These are phyloP conservation scores for Leishmania tropica DNA, from an alignment of 208 protist species.

Conservation along the genomic window DNA sequence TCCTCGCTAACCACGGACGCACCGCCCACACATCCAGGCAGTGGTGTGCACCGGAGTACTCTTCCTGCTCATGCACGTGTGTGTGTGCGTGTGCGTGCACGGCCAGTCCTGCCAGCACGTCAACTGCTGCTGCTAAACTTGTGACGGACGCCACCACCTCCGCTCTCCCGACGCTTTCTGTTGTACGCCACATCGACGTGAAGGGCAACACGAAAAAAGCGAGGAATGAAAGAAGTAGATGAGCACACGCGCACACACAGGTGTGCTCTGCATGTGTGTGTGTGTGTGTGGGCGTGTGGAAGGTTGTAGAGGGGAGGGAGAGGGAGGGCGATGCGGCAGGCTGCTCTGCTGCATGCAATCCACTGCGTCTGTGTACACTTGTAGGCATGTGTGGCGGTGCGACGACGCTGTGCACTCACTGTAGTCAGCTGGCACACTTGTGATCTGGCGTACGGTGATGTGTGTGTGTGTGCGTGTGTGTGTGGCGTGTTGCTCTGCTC, in stretches of 20 bases:
- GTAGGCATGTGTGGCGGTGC: not conserved
- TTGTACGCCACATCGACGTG: not conserved
- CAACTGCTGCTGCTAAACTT: not conserved
- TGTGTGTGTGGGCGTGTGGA: not conserved
- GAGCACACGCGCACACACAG: not conserved
- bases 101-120: not conserved
- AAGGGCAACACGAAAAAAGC: not conserved
- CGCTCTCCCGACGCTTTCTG: not conserved
- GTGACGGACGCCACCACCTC: not conserved
- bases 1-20: not conserved
- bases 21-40: not conserved
- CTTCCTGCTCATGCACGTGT: not conserved
- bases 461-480: not conserved
- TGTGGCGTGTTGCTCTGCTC: not conserved
- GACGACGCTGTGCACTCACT: not conserved
- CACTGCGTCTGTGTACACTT: not conserved
- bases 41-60: not conserved
- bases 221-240: too few species aligned
- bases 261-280: not conserved
- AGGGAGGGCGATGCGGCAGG: not conserved
- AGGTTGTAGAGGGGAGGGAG: not conserved
- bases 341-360: not conserved
- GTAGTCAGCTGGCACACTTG: not conserved
- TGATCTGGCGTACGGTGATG: not conserved
- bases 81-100: not conserved